Conservation (phyloP, 495 filamentous ascomycete species). For the Penicillium coffeae region DNA sequence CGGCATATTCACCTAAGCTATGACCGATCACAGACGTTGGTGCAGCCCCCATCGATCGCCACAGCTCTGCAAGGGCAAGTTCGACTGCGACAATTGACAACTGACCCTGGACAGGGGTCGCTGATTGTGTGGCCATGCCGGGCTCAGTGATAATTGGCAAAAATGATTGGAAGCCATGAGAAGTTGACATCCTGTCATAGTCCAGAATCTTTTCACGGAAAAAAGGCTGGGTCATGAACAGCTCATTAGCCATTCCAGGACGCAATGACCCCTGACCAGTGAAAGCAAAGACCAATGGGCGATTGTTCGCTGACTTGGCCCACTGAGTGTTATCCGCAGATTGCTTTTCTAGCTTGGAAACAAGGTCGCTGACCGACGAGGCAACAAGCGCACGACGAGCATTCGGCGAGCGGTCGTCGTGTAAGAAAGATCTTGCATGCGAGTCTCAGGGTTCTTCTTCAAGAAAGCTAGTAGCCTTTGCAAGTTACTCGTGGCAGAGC, state of each 20-base stretch:
- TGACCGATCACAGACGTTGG: conserved; percentile 29
- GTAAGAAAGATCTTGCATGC: conserved; percentile 59
- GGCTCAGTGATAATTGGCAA: background rate
- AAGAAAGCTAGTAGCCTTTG: conserved; percentile 8
- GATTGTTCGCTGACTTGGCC: background rate
- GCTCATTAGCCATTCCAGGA: conserved; percentile 23
- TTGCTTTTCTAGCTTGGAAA: background rate
- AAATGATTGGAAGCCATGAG: conserved; percentile 12
- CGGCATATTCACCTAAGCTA: conserved; percentile 72
- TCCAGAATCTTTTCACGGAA: conserved; percentile 15
- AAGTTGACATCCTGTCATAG: background rate
- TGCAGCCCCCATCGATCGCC: conserved; percentile 8
- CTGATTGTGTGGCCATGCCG: too few species aligned
- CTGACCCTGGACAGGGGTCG: too few species aligned
- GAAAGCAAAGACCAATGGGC: conserved; percentile 56
- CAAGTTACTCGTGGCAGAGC: background rate
- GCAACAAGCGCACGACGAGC: conserved; percentile 50
- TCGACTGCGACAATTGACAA: conserved; percentile 11
- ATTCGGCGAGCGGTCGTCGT: conserved; percentile 68
- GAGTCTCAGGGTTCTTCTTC: conserved; percentile 29
- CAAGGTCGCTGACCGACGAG: background rate
- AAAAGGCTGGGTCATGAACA: conserved; percentile 19
- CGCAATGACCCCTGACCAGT: conserved; percentile 69
- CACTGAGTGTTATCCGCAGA: background rate
- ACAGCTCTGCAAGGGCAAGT: conserved; percentile 26